Conservation (phyloP, 2,329 filamentous ascomycete genomes). For the Chrysosporium queenslandicum region DNA sequence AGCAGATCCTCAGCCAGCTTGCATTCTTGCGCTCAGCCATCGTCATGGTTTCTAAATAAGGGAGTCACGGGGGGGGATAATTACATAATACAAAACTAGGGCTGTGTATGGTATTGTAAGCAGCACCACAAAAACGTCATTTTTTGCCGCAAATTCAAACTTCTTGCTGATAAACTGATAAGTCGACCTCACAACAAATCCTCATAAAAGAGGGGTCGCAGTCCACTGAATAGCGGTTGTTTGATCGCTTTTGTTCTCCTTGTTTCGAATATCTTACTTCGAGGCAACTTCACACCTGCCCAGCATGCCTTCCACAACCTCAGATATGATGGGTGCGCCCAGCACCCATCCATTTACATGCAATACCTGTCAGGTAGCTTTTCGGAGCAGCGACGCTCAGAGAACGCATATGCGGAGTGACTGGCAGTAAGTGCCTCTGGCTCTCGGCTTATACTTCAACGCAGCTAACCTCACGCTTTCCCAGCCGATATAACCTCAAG, state of each 20-base stretch:
- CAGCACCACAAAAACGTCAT: conserved; percentile 10
- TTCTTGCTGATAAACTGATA: conserved; percentile 14
- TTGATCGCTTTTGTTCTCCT: background rate
- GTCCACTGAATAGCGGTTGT: too few species aligned
- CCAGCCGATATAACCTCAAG: conserved; percentile 86
- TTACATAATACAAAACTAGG: conserved; percentile 6
- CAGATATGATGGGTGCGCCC: conserved; percentile 12
- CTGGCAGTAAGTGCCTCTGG: conserved; percentile 68
- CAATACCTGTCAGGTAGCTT: conserved; percentile 96
- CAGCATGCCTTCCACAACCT: conserved; percentile 10
- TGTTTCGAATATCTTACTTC: background rate
- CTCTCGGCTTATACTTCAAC: conserved; percentile 3
- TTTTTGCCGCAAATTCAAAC: conserved; percentile 10
- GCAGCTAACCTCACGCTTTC: background rate
- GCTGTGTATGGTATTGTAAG: conserved; percentile 6
- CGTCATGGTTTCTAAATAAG: background rate
- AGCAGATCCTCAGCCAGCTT: background rate
- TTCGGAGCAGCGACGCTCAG: conserved; percentile 86
- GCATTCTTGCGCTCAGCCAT: background rate
- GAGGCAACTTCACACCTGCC: too few species aligned
- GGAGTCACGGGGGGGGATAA: background rate
- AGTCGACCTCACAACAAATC: conserved; percentile 1
- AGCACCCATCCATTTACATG: conserved; percentile 84
- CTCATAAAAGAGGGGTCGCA: too few species aligned
- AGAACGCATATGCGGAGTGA: conserved; percentile 95